phyloP scores from a whole-genome alignment of 2,329 filamentous ascomycete species.

The Ceratocystis cubensis region DNA sequence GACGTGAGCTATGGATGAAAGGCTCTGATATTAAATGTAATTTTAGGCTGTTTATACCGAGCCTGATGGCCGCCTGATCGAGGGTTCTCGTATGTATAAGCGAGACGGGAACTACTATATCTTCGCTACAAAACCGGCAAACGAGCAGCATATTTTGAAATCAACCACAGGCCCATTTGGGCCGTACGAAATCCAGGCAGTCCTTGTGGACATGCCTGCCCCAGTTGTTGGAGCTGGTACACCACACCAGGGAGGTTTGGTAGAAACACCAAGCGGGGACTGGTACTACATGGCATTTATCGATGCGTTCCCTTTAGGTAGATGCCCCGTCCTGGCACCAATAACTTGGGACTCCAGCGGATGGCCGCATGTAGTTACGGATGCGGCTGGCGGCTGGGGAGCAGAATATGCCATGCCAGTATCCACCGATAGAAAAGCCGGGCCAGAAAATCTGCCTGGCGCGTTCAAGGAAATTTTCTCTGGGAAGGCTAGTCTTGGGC shows the following conservation, averaged over 20 bases:
- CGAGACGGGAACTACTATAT: constrained; percentile 35
- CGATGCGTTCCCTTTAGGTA: constrained; percentile 41
- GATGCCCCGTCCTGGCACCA: constrained; percentile 42
- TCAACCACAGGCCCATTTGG: constrained; percentile 37
- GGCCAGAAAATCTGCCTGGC: constrained; percentile 29
- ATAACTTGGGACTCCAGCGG: constrained; percentile 35
- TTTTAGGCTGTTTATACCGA: constrained; percentile 23
- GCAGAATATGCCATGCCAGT: constrained; percentile 31
- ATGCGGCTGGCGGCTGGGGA: constrained; percentile 35
- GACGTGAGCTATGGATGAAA: constrained; percentile 24
- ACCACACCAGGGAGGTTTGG: constrained; percentile 42
- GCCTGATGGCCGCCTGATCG: constrained; percentile 24
- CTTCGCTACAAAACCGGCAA: constrained; percentile 36
- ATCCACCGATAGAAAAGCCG: constrained; percentile 23
- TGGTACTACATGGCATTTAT: constrained; percentile 48
- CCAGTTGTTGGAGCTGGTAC: constrained; percentile 33
- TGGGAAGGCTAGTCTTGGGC: constrained; percentile 26
- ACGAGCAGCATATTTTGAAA: constrained; percentile 37
- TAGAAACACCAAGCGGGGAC: constrained; percentile 37
- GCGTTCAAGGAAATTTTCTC: constrained; percentile 28
- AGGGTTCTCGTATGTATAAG: constrained; percentile 34
- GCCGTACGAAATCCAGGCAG: constrained; percentile 36
- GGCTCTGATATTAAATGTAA: constrained; percentile 23
- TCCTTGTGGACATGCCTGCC: constrained; percentile 33
- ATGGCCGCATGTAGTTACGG: constrained; percentile 34